Conservation (phyloP, 1,284 basidiomycete genomes). For the Hymenochaete sp. region DNA sequence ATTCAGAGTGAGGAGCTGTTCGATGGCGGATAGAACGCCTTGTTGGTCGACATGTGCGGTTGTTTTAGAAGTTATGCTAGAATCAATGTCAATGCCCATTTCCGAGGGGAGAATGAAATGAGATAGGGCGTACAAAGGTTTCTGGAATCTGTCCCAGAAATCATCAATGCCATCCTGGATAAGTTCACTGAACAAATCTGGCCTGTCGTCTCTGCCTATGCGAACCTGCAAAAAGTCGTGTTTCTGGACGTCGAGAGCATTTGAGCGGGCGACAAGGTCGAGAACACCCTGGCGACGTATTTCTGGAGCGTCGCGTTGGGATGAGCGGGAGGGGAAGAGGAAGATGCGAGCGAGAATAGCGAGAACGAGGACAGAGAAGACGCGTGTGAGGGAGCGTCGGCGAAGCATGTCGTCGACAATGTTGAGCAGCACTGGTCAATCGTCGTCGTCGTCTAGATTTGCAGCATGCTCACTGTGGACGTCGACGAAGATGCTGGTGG, state of each 20-base stretch:
- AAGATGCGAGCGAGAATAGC: slow-evolving; percentile 31
- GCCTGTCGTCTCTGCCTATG: slow-evolving; percentile 73
- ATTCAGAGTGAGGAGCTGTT: slow-evolving; percentile 84
- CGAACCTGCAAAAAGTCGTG: slow-evolving; percentile 82
- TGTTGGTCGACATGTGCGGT: slow-evolving; percentile 85
- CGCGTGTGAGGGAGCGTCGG: slow-evolving; percentile 30
- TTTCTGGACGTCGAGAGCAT: slow-evolving; percentile 81
- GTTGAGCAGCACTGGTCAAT: too few species aligned
- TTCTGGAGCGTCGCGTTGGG: slow-evolving; percentile 34
- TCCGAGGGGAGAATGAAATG: slow-evolving; percentile 18
- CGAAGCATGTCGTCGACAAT: too few species aligned
- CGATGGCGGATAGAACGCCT: slow-evolving; percentile 77
- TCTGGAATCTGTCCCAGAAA: slow-evolving; percentile 86
- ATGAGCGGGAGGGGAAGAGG: slow-evolving; percentile 38
- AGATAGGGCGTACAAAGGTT: slow-evolving; percentile 72
- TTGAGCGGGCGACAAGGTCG: slow-evolving; percentile 75
- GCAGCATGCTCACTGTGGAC: too few species aligned
- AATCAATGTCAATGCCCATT: slow-evolving; percentile 3
- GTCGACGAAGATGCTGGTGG: too few species aligned
- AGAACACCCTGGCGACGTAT: slow-evolving; percentile 77
- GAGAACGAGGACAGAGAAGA: slow-evolving; percentile 25
- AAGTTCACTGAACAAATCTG: slow-evolving; percentile 70
- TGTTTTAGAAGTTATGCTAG: slow-evolving; percentile 68
- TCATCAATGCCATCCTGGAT: slow-evolving; percentile 72
- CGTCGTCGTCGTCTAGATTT: too few species aligned